phyloP scores from a whole-genome alignment of 2,329 filamentous ascomycete species.

The Orbilia ellipsospora region DNA sequence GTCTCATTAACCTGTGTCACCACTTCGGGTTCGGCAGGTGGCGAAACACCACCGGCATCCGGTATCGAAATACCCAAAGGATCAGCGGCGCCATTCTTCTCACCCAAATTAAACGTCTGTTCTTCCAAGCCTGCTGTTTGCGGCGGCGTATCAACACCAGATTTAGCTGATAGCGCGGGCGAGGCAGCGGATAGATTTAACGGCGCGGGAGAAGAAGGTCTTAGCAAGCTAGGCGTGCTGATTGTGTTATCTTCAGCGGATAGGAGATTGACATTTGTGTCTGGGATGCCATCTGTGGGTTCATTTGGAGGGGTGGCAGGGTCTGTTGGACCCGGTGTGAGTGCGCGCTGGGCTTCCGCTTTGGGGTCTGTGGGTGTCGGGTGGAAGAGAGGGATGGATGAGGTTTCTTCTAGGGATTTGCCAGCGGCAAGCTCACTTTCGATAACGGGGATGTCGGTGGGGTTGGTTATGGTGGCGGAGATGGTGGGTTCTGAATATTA shows the following conservation, averaged over 20 bases:
- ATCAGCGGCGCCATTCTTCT: constrained; percentile 17
- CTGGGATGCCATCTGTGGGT: constrained; percentile 30
- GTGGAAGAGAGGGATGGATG: constrained; percentile 45
- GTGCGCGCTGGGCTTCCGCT: constrained; percentile 26
- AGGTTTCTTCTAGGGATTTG: constrained; percentile 34
- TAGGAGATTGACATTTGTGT: constrained; percentile 48
- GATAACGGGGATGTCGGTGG: constrained; percentile 45
- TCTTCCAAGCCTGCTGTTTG: constrained; percentile 42
- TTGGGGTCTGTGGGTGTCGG: constrained; percentile 47
- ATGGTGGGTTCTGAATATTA: constrained; percentile 19
- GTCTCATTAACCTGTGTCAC: constrained; percentile 15
- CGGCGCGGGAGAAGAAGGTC: constrained; percentile 49
- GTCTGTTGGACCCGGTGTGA: constrained; percentile 46
- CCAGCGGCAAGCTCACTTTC: constrained; percentile 23
- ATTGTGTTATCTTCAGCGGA: constrained; percentile 39
- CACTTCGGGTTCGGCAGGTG: constrained; percentile 14
- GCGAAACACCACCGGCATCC: constrained; percentile 29
- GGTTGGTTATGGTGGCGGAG: constrained; percentile 42
- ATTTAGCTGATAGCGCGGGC: constrained; percentile 44
- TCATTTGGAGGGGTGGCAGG: constrained; percentile 45
- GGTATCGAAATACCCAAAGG: constrained; percentile 52
- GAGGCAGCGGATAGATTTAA: constrained; percentile 42
- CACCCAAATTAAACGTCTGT: constrained; percentile 32
- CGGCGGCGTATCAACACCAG: constrained; percentile 45
- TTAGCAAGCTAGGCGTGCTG: constrained; percentile 35